Conservation (phyloP, 306 rosid species). For the Cicer judaicum region DNA sequence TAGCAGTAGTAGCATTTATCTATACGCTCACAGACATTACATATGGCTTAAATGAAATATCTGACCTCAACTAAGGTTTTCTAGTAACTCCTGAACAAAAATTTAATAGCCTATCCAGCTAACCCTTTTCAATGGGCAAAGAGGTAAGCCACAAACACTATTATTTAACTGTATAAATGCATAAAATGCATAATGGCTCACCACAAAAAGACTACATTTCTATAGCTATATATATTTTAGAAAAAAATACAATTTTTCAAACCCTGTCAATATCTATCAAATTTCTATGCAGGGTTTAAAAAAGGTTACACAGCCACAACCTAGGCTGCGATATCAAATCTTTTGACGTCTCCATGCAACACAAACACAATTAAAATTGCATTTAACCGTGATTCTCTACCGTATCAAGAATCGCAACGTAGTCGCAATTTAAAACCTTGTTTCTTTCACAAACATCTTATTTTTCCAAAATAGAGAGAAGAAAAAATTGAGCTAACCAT, state of each 20-base stretch:
- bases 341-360: background rate
- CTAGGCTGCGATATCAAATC: background rate
- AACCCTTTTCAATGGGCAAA: background rate
- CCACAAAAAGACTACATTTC: background rate
- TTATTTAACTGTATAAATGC: background rate
- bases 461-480: background rate
- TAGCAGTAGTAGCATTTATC: conserved; percentile 4
- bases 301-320: background rate
- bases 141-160: background rate
- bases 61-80: conserved; percentile 15
- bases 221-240: background rate
- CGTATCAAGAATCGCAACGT: background rate
- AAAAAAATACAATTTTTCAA: background rate
- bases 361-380: background rate
- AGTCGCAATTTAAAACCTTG: background rate
- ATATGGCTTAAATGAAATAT: conserved; percentile 14
- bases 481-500: conserved; percentile 49
- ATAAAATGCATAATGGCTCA: background rate
- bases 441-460: conserved; percentile 13
- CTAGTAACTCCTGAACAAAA: conserved; percentile 25
- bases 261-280: conserved; percentile 11
- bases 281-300: background rate
- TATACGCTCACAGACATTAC: background rate
- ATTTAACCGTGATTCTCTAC: background rate
- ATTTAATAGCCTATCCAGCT: background rate